phyloP scores from a whole-genome alignment of 257 asterid species.

The Coffea eugenioides region DNA sequence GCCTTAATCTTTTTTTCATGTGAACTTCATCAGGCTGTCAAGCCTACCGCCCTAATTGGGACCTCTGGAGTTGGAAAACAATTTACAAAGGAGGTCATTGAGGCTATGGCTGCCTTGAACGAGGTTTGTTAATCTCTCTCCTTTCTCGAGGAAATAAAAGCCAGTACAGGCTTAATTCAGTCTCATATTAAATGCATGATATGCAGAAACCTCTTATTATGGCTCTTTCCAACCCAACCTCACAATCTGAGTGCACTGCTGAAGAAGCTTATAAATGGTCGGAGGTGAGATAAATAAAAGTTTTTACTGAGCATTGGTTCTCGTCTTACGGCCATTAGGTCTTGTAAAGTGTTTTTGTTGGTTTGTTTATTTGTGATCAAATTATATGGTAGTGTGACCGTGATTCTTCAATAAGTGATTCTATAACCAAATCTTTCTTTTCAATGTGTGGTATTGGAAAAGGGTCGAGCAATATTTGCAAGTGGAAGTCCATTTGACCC shows the following conservation, averaged over 20 bases:
- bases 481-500: conserved; percentile 96
- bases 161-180: not conserved
- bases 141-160: not conserved
- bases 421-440: conserved; percentile 7
- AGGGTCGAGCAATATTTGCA: conserved; percentile 89
- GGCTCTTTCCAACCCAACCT: conserved; percentile 97
- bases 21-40: conserved; percentile 54
- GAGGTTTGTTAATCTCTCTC: conserved; percentile 42
- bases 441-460: conserved; percentile 10
- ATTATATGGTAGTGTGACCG: not conserved
- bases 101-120: conserved; percentile 74
- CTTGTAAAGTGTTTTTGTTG: not conserved
- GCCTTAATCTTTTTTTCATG: conserved; percentile 5
- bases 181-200: conserved; percentile 23
- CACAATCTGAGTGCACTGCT: conserved; percentile 99
- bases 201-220: conserved; percentile 85
- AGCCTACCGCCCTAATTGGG: conserved; percentile 85
- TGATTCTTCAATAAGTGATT: not conserved
- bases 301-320: not conserved
- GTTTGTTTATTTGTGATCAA: not conserved
- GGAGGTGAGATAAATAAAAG: conserved; percentile 43
- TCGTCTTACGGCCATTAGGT: not conserved
- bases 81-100: conserved; percentile 87
- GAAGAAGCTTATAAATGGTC: conserved; percentile 94
- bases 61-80: conserved; percentile 88